Percentiles rank a stretch among this genome's conserved stretches.
phyloP scores from a whole-genome alignment of 225 moss, liverwort and hornwort species.

The Pleurozium schreberi region DNA sequence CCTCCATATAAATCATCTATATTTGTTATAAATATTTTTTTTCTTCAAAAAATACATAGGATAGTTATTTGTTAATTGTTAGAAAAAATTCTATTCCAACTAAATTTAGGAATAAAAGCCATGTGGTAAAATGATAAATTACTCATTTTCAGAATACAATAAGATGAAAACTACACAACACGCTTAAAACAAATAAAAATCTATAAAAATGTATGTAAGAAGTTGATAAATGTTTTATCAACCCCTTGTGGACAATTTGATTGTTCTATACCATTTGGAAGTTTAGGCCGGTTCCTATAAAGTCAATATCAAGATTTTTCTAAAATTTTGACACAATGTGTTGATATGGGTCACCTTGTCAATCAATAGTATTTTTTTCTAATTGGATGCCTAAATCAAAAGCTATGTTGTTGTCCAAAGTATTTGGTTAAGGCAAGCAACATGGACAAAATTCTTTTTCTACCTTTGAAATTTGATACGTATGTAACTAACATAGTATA shows the following conservation, averaged over 20 bases:
- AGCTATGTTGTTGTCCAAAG: background rate
- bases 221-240: background rate
- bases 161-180: background rate
- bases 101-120: background rate
- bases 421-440: no score
- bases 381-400: accelerated
- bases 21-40: background rate
- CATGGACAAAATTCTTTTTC: background rate
- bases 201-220: no score
- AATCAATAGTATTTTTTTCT: accelerated
- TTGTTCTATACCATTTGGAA: background rate
- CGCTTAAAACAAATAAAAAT: no score
- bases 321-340: background rate
- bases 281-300: background rate
- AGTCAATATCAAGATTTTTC: background rate
- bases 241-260: background rate
- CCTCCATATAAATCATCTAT: background rate
- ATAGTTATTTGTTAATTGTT: background rate
- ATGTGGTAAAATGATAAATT: background rate
- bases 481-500: background rate
- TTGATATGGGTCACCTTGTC: background rate
- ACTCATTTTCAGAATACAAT: background rate
- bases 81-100: background rate
- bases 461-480: background rate
- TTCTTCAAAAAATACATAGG: background rate